Percentiles rank a stretch among this genome's conserved stretches.
phyloP scores from a whole-genome alignment of 164 flowering plant genomes.

The Tetrastigma voinierianum region DNA sequence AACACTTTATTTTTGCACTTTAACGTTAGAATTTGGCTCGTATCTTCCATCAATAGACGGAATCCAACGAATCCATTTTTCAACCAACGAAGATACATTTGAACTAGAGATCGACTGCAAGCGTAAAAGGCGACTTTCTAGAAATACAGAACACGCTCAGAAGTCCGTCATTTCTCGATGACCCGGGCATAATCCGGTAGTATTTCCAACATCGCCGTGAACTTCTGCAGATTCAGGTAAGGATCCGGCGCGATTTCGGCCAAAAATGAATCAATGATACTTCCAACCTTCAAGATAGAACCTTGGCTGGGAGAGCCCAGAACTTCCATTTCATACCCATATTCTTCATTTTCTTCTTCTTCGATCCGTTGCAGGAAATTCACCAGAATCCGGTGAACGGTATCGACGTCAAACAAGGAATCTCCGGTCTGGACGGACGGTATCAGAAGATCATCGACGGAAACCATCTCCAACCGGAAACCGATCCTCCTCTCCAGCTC shows the following conservation, averaged over 20 bases:
- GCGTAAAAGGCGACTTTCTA: constrained; percentile 43
- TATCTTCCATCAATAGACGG: too few species aligned
- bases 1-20: too few species aligned
- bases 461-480: constrained; percentile 50
- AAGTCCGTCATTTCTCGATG: constrained; percentile 75
- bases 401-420: constrained; percentile 59
- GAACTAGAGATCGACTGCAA: not conserved
- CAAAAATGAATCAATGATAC: constrained; percentile 61
- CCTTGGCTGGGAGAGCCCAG: constrained; percentile 51
- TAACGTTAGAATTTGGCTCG: too few species aligned
- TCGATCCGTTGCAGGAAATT: constrained; percentile 60
- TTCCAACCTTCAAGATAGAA: constrained; percentile 58
- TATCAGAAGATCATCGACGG: constrained; percentile 70
- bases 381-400: constrained; percentile 58
- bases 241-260: constrained; percentile 91
- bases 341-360: constrained; percentile 57
- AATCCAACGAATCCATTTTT: too few species aligned
- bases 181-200: constrained; percentile 81
- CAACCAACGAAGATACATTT: not conserved
- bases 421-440: constrained; percentile 54
- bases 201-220: constrained; percentile 54
- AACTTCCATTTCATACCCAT: constrained; percentile 63
- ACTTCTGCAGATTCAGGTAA: constrained; percentile 47
- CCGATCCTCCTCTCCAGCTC: constrained; percentile 71
- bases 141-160: constrained; percentile 67